phyloP scores from a whole-genome alignment of 345 rosid species.

The Anacardium occidentale region DNA sequence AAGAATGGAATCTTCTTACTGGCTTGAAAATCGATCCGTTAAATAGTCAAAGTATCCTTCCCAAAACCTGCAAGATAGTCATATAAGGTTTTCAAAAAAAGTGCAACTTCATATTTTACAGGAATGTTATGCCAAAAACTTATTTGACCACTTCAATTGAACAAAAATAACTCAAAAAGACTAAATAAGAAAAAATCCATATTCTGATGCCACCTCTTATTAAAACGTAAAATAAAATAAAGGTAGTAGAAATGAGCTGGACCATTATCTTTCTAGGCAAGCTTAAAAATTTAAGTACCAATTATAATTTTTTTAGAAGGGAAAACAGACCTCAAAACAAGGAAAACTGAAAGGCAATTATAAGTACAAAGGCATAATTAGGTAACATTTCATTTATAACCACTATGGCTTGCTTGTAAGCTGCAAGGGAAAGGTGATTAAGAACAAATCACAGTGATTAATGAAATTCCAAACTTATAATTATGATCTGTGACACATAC shows the following conservation, averaged over 20 bases:
- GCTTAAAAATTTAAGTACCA: neutral
- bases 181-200: neutral
- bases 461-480: neutral
- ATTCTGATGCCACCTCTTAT: neutral
- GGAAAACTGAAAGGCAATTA: neutral
- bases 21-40: conserved; percentile 79
- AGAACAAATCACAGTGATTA: conserved; percentile 7
- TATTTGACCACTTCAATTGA: neutral
- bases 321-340: neutral
- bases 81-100: neutral
- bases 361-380: neutral
- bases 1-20: conserved; percentile 47
- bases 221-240: neutral
- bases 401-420: neutral
- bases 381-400: neutral
- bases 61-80: conserved; percentile 78
- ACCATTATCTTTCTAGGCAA: neutral
- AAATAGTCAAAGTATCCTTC: conserved; percentile 94
- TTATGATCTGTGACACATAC: conserved; percentile 32
- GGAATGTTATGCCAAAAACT: neutral
- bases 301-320: neutral
- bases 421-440: conserved; percentile 11
- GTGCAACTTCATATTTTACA: neutral
- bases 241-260: neutral
- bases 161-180: neutral